Evolutionary conservation across 352 stramenopile genomes (phyloP).

Genomic region (Phytopythium cucurbitacearum): DNA sequence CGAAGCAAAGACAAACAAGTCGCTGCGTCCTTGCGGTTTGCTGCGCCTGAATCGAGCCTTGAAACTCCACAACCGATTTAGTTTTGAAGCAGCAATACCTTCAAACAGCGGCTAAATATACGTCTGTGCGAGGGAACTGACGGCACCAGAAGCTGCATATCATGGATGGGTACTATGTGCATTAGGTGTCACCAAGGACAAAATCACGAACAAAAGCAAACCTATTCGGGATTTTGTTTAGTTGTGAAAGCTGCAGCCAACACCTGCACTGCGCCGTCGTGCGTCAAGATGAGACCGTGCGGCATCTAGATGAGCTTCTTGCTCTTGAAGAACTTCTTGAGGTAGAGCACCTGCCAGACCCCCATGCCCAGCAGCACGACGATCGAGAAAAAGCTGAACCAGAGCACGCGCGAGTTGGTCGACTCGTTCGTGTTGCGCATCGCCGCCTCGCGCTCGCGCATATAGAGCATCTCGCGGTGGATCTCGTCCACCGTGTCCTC

Average conservation of each 20-base stretch:
- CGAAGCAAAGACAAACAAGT: conserved; percentile 9
- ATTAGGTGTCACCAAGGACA: no score
- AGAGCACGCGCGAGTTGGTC: conserved; percentile 86
- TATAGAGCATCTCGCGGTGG: conserved; percentile 89
- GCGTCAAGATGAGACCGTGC: neutral
- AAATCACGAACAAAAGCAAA: no score
- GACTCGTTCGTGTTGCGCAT: conserved; percentile 90
- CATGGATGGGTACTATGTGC: no score
- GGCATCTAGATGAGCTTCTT: conserved; percentile 86
- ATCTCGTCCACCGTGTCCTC: conserved; percentile 88
- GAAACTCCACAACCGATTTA: no score
- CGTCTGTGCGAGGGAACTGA: no score
- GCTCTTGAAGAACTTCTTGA: conserved; percentile 92
- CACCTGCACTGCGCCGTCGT: neutral
- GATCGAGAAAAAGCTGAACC: conserved; percentile 90
- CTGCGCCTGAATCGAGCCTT: no score
- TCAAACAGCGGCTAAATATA: no score
- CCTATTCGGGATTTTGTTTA: no score
- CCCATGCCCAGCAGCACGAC: conserved; percentile 81
- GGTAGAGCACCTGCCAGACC: conserved; percentile 86
- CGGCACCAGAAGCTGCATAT: no score
- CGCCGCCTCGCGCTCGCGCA: conserved; percentile 78
- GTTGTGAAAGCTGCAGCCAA: neutral
- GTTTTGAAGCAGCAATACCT: no score
- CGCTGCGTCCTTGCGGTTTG: conserved; percentile 2